Conservation (phyloP, 176 grass and related monocot species). For the Phoenix roebelenii region DNA sequence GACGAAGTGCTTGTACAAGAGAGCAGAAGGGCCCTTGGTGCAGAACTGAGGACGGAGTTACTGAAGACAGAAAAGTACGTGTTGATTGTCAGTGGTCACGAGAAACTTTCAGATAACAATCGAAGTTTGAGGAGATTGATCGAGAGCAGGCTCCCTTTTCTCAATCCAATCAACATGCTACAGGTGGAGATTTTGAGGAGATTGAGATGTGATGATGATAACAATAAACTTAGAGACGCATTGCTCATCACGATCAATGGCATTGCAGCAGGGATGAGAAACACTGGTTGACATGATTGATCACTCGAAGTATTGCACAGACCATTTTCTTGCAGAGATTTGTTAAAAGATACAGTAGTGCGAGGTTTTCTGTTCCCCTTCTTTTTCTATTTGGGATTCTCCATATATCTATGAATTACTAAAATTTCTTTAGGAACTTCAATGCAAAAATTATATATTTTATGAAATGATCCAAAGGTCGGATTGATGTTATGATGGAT, state of each 20-base stretch:
- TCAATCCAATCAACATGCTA: constrained; percentile 84
- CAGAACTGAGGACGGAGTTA: constrained; percentile 33
- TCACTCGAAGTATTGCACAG: not conserved
- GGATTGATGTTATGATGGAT: too few relatives aligned
- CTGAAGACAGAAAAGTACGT: constrained; percentile 47
- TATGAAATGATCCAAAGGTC: too few relatives aligned
- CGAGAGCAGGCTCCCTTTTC: constrained; percentile 61
- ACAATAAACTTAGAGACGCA: constrained; percentile 56
- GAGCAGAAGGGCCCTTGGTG: constrained; percentile 30
- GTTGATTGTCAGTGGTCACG: constrained; percentile 59
- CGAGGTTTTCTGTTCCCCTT: too few relatives aligned
- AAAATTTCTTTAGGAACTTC: too few relatives aligned
- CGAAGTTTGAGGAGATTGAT: constrained; percentile 53
- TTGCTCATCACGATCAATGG: constrained; percentile 92
- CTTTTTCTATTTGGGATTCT: too few relatives aligned
- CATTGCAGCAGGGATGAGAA: constrained; percentile 87
- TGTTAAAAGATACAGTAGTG: too few relatives aligned
- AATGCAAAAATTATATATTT: too few relatives aligned
- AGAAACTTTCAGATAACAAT: constrained; percentile 65
- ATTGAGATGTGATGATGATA: constrained; percentile 54
- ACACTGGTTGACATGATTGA: constrained; percentile 43
- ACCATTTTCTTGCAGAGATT: too few relatives aligned
- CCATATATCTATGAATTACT: too few relatives aligned
- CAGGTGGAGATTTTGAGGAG: constrained; percentile 80
- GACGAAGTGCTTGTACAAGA: constrained; percentile 55